A percentile compares a stretch with the other conserved stretches of the same genome.
phyloP scores from a whole-genome alignment of 2,329 filamentous ascomycete genomes.

The Phoma herbarum region DNA sequence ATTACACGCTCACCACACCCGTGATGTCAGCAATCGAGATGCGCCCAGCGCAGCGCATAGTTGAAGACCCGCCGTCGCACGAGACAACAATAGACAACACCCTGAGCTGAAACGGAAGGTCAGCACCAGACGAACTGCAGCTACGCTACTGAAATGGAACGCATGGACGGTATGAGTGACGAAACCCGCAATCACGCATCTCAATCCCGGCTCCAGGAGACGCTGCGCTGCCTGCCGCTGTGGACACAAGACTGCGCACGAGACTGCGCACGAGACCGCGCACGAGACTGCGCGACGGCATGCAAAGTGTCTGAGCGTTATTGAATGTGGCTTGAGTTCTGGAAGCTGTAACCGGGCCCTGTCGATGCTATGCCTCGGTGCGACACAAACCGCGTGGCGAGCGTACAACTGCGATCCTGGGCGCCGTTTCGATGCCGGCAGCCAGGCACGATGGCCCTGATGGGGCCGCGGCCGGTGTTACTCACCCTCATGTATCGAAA shows the following conservation, averaged over 20 bases:
- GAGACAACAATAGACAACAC: not conserved
- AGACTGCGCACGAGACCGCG: not conserved
- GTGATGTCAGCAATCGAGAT: conserved; percentile 3
- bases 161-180: not conserved
- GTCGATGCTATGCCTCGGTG: not conserved
- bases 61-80: not conserved
- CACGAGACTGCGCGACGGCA: not conserved
- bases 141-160: not conserved
- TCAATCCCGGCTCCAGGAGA: not conserved
- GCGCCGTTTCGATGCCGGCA: conserved; percentile 7
- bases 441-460: not conserved
- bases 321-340: not conserved
- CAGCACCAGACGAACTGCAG: not conserved
- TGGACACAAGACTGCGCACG: not conserved
- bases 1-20: not conserved
- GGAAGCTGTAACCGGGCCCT: not conserved
- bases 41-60: not conserved
- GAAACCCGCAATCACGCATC: not conserved
- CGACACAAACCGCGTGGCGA: not conserved
- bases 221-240: not conserved
- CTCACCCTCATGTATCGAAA: not conserved
- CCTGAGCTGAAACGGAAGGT: not conserved
- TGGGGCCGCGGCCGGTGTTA: not conserved
- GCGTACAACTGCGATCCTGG: conserved; percentile 5
- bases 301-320: not conserved